Percentiles rank a stretch among this genome's conserved stretches.
phyloP scores from a whole-genome alignment of 192 early-diverging fungal genomes.

The Globomyces pollinis-pini region DNA sequence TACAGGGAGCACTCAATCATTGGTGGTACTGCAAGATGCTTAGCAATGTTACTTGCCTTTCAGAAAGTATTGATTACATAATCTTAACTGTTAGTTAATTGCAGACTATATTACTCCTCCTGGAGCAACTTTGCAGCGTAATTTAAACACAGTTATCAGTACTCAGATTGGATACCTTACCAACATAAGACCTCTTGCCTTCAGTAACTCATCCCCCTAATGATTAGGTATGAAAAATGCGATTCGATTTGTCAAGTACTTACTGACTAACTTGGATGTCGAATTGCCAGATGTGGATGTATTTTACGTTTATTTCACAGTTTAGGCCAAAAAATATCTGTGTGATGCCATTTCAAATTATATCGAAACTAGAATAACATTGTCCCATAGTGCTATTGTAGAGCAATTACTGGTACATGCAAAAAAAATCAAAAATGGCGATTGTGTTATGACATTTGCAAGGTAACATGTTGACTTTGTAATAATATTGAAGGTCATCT shows the following conservation, averaged over 20 bases:
- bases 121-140: slow-evolving; percentile 66
- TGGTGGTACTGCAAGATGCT: slow-evolving; percentile 84
- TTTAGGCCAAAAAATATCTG: slow-evolving; percentile 61
- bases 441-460: slow-evolving; percentile 86
- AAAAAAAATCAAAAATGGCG: slow-evolving; percentile 84
- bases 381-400: slow-evolving; percentile 72
- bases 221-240: slow-evolving; percentile 93
- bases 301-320: not conserved
- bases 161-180: slow-evolving; percentile 87
- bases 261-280: slow-evolving; percentile 68
- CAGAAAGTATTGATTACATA: slow-evolving; percentile 46
- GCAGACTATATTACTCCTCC: slow-evolving; percentile 84
- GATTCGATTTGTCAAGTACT: slow-evolving; percentile 81
- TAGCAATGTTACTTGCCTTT: slow-evolving; percentile 83
- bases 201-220: no score
- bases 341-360: slow-evolving; percentile 75
- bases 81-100: slow-evolving; percentile 79
- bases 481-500: slow-evolving; percentile 63
- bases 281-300: slow-evolving; percentile 78
- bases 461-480: slow-evolving; percentile 16
- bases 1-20: slow-evolving; percentile 78
- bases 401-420: slow-evolving; percentile 56
- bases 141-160: slow-evolving; percentile 73
- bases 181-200: slow-evolving; percentile 75
- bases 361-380: slow-evolving; percentile 82